Evolutionary conservation across 495 filamentous ascomycete species (phyloP).

Genomic region (Tetracladium marchalianum): DNA sequence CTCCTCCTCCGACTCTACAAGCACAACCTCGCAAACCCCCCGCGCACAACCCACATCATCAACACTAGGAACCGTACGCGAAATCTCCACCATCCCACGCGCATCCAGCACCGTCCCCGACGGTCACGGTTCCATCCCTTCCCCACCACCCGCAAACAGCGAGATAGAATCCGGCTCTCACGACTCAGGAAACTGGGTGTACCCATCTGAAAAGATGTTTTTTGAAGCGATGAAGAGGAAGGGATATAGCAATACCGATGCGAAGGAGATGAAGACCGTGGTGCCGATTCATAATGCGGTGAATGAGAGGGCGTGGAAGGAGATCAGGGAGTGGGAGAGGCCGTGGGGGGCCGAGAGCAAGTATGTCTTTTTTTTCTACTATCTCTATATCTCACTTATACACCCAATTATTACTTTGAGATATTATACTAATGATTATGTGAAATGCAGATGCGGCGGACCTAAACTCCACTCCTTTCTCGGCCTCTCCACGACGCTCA

Average conservation of each 20-base stretch:
- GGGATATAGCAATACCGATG: conserved; percentile 38
- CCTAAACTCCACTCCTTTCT: conserved; percentile 78
- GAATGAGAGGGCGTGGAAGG: conserved; percentile 78
- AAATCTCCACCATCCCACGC: conserved; percentile 76
- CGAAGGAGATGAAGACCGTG: conserved; percentile 72
- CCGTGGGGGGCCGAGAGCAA: conserved; percentile 47
- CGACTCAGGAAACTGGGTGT: conserved; percentile 80
- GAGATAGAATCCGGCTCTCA: conserved; percentile 63
- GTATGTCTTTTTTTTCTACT: conserved; percentile 5
- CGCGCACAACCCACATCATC: neutral
- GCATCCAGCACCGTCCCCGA: conserved; percentile 26
- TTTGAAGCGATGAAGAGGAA: conserved; percentile 93
- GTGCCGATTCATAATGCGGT: conserved; percentile 98
- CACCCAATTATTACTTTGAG: neutral
- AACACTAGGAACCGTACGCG: conserved; percentile 49
- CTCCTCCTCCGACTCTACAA: conserved; percentile 1
- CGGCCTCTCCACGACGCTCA: conserved; percentile 62
- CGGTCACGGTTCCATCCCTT: conserved; percentile 22
- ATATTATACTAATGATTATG: neutral
- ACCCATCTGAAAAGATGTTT: conserved; percentile 92
- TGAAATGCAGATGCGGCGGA: conserved; percentile 61
- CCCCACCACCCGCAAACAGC: conserved; percentile 46
- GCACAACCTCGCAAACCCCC: neutral
- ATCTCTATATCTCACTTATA: neutral
- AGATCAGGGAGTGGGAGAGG: conserved; percentile 78